Base-by-base conservation (phyloP, 176 grass and related monocot genomes). In the Triticum timopheevii region DNA sequence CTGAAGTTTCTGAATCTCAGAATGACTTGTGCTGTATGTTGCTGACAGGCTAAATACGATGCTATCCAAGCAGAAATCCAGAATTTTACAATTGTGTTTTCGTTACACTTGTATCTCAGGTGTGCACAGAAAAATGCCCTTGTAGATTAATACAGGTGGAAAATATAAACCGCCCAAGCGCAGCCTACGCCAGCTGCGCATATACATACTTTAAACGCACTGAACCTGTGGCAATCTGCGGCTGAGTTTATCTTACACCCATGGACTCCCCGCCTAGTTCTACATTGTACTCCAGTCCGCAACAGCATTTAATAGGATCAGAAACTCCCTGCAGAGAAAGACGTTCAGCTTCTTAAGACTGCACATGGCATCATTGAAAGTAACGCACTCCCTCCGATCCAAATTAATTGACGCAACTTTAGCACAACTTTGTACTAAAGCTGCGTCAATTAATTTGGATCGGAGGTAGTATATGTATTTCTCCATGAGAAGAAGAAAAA, bases 251-350 rank as follows among this genome's bases (percentile, higher is more conserved):
- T 36, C 73, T 86, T n/a, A 71, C 63, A 85, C 78, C 82, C 77
- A 88, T 85, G 30, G 69, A 65, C 83, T 88, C 75, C 10, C 65
- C 70, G 61, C 71, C 78, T 74, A 93, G 70, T 77, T 90, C 64
- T 36, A 97, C 93, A 39, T 84, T 84, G 83, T 95, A 97, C 68
- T 95, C 87, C 79, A 89, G 56, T 80, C 91, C 95, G 42, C 95
- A 97, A 54, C 22, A 61, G 74, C 95, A 97, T 67, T 83, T 90
- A 22, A 97, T 77, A 61, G 33, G 61, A 91, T 83, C 81, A 61
- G 84, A 95, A 74, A 92, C 35, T 34, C 28, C 85, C 93, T 97
- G 89, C 35, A 88, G 69, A 34, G 47, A 76, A 83, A 82, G 20
- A 78, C 34, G 19, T 54, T 70, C 58, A 78, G 79, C 28, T n/a